Base-by-base conservation (phyloP, 2,329 filamentous ascomycete genomes). In the Chalara sp. region DNA sequence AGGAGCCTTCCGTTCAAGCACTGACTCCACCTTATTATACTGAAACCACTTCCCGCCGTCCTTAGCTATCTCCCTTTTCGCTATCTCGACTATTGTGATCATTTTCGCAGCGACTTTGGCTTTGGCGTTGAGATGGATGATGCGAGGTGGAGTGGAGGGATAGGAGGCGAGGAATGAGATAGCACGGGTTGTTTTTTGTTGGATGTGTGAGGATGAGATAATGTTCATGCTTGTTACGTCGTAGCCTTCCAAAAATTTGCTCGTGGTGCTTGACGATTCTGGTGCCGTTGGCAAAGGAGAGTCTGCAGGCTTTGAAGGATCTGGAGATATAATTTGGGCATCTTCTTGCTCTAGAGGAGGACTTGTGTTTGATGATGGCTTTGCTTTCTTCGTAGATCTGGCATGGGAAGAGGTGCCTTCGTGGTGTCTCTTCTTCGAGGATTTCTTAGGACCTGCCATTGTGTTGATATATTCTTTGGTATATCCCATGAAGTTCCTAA, bases 31-130 rank as follows among this genome's bases (percentile, higher is more conserved):
- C 30, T 49, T 55, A 50, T 62, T 66, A 56, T 72, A 72, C 50
- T 70, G 66, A 52, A 61, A 71, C 67, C 67, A 71, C 45, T 68
- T 57, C 53, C 68, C 70, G 4, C 71, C 72, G 40, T 70, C 66
- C 47, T 73, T 71, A 32, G 61, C 68, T 48, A 86, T 67, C 44
- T 80, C 70, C 39, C 76, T 70, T 65, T 85, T 84, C 50, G 74
- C 75, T 37, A 86, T 81, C 66, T 89, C 86, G 43, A 76, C 75
- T 44, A 89, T 76, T 4, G 79, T 84, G 58, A 88, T 78, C 60
- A 88, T 71, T 66, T 89, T 90, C 66, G 73, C 74, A 1, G 79
- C 74, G 3, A 61, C 63, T 11, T 58, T 56, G 4, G 67, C 63
- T 48, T 69, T 68, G 11, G 72, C 68, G 42, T 63, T 60, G 7